Evolutionary conservation across 306 rosid species (phyloP).

Genomic region (Lotus japonicus): DNA sequence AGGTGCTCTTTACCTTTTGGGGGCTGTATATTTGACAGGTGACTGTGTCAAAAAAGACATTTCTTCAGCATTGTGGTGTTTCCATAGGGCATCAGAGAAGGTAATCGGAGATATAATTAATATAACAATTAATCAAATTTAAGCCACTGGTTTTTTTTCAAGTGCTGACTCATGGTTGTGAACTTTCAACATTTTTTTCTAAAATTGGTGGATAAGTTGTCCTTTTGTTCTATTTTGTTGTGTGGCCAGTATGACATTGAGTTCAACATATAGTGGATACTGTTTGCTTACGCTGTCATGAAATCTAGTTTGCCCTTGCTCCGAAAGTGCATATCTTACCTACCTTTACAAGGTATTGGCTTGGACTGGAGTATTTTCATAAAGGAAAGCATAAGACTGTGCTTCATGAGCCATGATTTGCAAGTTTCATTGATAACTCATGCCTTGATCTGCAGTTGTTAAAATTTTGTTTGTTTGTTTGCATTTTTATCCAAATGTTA

Average conservation of each 20-base stretch:
- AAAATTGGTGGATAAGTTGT: neutral
- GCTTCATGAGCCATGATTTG: neutral
- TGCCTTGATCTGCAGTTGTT: neutral
- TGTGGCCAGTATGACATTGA: no score
- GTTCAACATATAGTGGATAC: neutral
- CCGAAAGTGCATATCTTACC: neutral
- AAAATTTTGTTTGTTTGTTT: neutral
- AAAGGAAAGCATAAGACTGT: neutral
- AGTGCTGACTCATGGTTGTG: neutral
- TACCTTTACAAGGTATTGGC: neutral
- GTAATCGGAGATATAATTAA: conserved; percentile 25
- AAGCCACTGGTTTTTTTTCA: neutral
- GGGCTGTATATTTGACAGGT: conserved; percentile 79
- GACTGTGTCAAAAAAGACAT: conserved; percentile 76
- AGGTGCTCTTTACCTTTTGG: conserved; percentile 90
- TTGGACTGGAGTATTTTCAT: neutral
- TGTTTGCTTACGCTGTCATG: conserved; percentile 11
- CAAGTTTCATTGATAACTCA: neutral
- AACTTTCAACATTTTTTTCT: neutral
- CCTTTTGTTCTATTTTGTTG: neutral
- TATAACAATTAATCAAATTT: conserved; percentile 8
- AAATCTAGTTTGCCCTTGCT: neutral
- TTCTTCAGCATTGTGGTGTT: conserved; percentile 85
- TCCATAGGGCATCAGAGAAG: conserved; percentile 90
- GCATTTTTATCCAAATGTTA: neutral